Evolutionary conservation across 441 rosid genomes (phyloP).

Genomic region (Populus hybrid): DNA sequence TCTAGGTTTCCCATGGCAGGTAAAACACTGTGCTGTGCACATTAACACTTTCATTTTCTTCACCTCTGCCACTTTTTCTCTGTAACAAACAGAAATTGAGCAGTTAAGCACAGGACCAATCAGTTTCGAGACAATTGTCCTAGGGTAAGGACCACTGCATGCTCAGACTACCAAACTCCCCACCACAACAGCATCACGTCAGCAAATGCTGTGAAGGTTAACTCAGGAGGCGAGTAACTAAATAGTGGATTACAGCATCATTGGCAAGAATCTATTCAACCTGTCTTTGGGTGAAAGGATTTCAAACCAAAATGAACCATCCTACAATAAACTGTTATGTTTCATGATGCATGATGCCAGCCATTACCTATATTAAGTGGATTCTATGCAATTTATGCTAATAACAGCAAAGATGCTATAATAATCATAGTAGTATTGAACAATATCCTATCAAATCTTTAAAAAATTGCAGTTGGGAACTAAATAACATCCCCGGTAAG

Average conservation of each 20-base stretch:
- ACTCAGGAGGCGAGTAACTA: not conserved
- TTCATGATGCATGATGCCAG: not conserved
- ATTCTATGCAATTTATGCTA: not conserved
- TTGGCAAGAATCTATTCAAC: not conserved
- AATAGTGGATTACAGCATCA: not conserved
- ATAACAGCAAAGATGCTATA: not conserved
- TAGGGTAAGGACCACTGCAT: not conserved
- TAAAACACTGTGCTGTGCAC: slow-evolving; percentile 14
- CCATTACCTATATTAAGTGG: not conserved
- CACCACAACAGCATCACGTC: not conserved
- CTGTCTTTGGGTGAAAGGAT: not conserved
- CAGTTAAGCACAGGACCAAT: not conserved
- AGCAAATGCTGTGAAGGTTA: not conserved
- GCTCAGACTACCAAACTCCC: not conserved
- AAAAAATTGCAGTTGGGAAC: not conserved
- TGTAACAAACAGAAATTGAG: slow-evolving; percentile 33
- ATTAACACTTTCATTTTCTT: slow-evolving; percentile 4
- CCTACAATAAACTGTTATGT: not conserved
- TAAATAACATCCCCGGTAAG: not conserved
- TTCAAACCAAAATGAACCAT: not conserved
- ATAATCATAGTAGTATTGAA: not conserved
- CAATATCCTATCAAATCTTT: not conserved
- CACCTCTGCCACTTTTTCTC: slow-evolving; percentile 95
- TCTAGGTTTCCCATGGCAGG: slow-evolving; percentile 12
- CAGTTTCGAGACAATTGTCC: not conserved